Evolutionary conservation across 768 basidiomycete genomes (phyloP), one percentile per base, ranked within the genome.

Genomic region (Leucosporidium creatinivorum): DNA sequence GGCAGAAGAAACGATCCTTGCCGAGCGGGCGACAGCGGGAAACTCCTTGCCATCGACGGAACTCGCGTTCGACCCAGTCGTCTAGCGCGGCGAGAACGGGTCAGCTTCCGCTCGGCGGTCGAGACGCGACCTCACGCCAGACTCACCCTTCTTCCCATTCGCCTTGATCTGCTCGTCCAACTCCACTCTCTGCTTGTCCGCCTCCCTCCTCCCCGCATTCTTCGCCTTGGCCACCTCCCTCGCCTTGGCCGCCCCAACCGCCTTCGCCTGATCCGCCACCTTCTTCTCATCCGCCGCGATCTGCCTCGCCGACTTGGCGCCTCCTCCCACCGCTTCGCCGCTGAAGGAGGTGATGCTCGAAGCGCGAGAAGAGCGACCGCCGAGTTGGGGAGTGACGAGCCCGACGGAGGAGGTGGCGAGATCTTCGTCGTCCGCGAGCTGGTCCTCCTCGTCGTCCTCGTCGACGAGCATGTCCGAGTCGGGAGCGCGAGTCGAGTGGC

Each of bases 21-120:
- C 96, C 96, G 60, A 98, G 75, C 2, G 93, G 91, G 75, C 91
- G 89, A 26, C 90, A 87, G 62, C 96, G 84, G 58, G 93, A 84
- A 9, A 87, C 85, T 64, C 91, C 89, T 51, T 91, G 81, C 58
- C 91, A 83, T 77, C 93, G 88, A 70, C 96, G 83, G 80, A 98
- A 99, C 69, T 98, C 94, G 55, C 91, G 87, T 76, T 97, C 93
- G 69, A 94, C 89, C 58, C 83, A 84, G 74, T 93, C 90, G 25
- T 97, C 83, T 44, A 12, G 39, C 10, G 15, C 10, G 39, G 15
- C 39, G 15, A 6, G 39, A 44, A 44, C 8, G 39, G 39, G 39
- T 90, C 91, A 70, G 85, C 83, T 30, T 87, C 88, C 1, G 87
- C 39, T 44, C 39, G 39, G 39, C 39, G 39, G 8, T 7, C 8